phyloP scores from a whole-genome alignment of 106 monocot genomes.

The Vanilla planifolia region DNA sequence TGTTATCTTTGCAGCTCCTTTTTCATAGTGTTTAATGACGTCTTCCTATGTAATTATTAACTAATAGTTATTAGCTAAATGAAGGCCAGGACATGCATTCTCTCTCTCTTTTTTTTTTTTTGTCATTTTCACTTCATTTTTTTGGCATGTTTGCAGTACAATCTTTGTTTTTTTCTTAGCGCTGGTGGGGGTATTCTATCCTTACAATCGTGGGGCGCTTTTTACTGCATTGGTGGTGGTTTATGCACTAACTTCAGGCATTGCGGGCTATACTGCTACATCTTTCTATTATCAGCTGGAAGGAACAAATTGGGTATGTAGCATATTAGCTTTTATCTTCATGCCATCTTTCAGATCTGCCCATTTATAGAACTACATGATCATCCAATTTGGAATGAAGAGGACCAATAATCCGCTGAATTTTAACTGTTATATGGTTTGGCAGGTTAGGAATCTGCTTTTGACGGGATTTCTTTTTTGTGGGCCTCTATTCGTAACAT shows the following conservation, averaged over 20 bases:
- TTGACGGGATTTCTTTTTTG: constrained; percentile 61
- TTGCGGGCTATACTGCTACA: constrained; percentile 57
- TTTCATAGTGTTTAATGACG: too few species aligned
- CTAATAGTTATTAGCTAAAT: too few species aligned
- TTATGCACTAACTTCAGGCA: constrained; percentile 61
- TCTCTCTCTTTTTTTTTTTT: too few species aligned
- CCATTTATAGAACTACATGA: background rate
- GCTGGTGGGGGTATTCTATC: constrained; percentile 58
- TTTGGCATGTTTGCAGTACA: constrained; percentile 28
- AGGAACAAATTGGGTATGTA: constrained; percentile 60
- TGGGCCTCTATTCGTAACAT: constrained; percentile 59
- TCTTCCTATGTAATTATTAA: too few species aligned
- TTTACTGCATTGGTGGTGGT: constrained; percentile 60
- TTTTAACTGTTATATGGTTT: too few species aligned
- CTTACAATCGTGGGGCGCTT: constrained; percentile 61
- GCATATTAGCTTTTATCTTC: background rate
- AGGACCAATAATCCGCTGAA: too few species aligned
- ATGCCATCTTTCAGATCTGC: background rate
- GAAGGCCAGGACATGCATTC: too few species aligned
- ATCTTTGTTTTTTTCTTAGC: constrained; percentile 48
- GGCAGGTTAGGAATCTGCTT: constrained; percentile 58
- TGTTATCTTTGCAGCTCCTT: too few species aligned
- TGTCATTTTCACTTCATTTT: background rate
- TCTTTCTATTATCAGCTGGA: constrained; percentile 70
- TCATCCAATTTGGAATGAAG: too few species aligned